phyloP scores from a whole-genome alignment of 345 rosid genomes.

The Tarenaya hassleriana region DNA sequence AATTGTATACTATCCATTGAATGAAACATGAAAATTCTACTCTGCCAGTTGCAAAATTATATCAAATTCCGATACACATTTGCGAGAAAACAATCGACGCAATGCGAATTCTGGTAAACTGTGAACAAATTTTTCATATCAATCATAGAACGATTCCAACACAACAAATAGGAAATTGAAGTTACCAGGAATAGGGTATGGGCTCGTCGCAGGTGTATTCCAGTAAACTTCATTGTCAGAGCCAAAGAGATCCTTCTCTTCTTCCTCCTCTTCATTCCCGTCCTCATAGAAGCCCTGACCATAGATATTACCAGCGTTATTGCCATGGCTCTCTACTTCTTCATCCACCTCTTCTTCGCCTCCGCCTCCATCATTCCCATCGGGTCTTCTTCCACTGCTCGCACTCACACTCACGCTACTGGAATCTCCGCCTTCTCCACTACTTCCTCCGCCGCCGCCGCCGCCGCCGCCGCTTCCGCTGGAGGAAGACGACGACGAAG shows the following conservation, averaged over 20 bases:
- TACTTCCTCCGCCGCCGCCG: too few species aligned
- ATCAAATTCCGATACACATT: too few species aligned
- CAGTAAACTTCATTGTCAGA: conserved; percentile 85
- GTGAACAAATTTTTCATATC: not conserved
- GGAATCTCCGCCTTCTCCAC: conserved; percentile 35
- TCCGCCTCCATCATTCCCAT: conserved; percentile 35
- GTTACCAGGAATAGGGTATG: conserved; percentile 66
- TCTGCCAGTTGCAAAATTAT: too few species aligned
- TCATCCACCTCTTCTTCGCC: conserved; percentile 40
- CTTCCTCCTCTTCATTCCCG: conserved; percentile 36
- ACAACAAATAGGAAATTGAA: not conserved
- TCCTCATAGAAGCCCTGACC: conserved; percentile 22
- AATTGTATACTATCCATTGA: too few species aligned
- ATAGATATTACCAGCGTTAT: conserved; percentile 19
- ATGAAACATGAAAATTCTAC: too few species aligned
- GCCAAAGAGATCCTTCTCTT: conserved; percentile 70
- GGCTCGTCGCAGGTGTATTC: conserved; percentile 61
- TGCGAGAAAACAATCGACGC: not conserved
- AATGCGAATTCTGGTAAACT: not conserved
- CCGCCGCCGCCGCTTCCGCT: conserved; percentile 13
- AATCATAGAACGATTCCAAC: not conserved
- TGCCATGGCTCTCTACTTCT: conserved; percentile 32
- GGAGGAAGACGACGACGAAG: conserved; percentile 31
- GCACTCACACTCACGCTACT: conserved; percentile 45
- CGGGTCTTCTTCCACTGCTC: conserved; percentile 40